Conservation (phyloP, 306 rosid genomes). For the Carpinus fangiana region DNA sequence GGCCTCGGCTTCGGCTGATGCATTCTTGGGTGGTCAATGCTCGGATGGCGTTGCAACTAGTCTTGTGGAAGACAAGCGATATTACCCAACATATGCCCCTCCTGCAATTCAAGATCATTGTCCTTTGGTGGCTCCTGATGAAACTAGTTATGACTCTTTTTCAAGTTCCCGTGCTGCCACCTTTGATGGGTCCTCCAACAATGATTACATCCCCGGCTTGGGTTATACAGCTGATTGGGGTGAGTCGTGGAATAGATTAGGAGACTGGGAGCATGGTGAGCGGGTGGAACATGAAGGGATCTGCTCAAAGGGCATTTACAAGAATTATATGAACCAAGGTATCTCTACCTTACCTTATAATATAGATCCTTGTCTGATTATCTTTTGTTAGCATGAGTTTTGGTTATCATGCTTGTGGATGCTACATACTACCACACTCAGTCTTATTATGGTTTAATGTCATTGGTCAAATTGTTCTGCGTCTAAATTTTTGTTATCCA, state of each 20-base stretch:
- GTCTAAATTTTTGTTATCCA: background rate
- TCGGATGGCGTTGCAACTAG: slow-evolving; percentile 35
- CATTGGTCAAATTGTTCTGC: background rate
- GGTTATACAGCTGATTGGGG: slow-evolving; percentile 36
- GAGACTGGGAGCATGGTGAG: slow-evolving; percentile 44
- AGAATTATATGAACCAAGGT: slow-evolving; percentile 53
- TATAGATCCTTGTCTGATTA: background rate
- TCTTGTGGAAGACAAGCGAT: slow-evolving; percentile 46
- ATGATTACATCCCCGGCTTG: slow-evolving; percentile 36
- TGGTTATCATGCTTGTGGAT: slow-evolving; percentile 9
- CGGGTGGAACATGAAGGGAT: slow-evolving; percentile 39
- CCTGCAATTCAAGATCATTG: slow-evolving; percentile 33
- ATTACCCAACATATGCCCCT: slow-evolving; percentile 44
- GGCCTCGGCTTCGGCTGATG: slow-evolving; percentile 35
- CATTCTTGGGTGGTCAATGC: slow-evolving; percentile 31
- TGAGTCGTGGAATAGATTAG: slow-evolving; percentile 45
- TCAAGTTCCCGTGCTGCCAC: slow-evolving; percentile 35
- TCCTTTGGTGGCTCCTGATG: slow-evolving; percentile 39
- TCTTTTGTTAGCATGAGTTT: background rate
- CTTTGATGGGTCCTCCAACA: slow-evolving; percentile 33
- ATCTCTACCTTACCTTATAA: slow-evolving; percentile 11
- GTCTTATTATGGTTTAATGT: background rate
- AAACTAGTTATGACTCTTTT: slow-evolving; percentile 44
- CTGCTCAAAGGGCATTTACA: slow-evolving; percentile 36
- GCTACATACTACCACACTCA: background rate